phyloP scores from a whole-genome alignment of 768 basidiomycete genomes.

The Myochromella boudieri region DNA sequence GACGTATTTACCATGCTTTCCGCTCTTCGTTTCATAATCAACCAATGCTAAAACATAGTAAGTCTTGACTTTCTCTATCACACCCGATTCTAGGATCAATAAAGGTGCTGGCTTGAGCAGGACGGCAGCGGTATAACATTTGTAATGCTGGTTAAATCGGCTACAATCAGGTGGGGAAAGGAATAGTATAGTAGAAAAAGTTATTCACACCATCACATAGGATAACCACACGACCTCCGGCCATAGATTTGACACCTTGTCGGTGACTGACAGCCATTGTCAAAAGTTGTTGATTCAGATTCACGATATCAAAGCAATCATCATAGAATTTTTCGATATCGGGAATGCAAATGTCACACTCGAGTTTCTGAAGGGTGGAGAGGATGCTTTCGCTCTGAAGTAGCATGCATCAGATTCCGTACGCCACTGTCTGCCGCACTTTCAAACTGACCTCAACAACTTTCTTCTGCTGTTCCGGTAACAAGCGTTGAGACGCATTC shows the following conservation, averaged over 20 bases:
- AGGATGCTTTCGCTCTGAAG: constrained; percentile 71
- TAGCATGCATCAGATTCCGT: constrained; percentile 9
- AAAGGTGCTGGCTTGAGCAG: constrained; percentile 64
- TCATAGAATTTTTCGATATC: constrained; percentile 84
- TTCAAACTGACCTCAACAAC: constrained; percentile 68
- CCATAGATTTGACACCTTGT: constrained; percentile 67
- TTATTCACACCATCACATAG: constrained; percentile 74
- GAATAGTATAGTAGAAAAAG: neutral
- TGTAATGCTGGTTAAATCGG: constrained; percentile 64
- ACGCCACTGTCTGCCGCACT: neutral
- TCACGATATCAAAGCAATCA: constrained; percentile 56
- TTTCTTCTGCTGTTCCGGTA: constrained; percentile 92
- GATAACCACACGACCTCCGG: constrained; percentile 78
- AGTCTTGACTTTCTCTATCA: constrained; percentile 47
- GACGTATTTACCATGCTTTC: constrained; percentile 45
- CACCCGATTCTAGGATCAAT: constrained; percentile 41
- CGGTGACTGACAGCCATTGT: constrained; percentile 56
- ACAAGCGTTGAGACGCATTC: constrained; percentile 87
- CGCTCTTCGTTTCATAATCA: constrained; percentile 55
- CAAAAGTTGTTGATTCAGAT: constrained; percentile 62
- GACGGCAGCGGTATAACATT: constrained; percentile 65
- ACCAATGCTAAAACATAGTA: constrained; percentile 78
- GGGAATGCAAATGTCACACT: constrained; percentile 64
- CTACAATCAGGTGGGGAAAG: neutral
- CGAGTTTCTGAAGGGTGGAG: constrained; percentile 58